phyloP scores from a whole-genome alignment of 306 rosid species.

The Rosa rugosa region DNA sequence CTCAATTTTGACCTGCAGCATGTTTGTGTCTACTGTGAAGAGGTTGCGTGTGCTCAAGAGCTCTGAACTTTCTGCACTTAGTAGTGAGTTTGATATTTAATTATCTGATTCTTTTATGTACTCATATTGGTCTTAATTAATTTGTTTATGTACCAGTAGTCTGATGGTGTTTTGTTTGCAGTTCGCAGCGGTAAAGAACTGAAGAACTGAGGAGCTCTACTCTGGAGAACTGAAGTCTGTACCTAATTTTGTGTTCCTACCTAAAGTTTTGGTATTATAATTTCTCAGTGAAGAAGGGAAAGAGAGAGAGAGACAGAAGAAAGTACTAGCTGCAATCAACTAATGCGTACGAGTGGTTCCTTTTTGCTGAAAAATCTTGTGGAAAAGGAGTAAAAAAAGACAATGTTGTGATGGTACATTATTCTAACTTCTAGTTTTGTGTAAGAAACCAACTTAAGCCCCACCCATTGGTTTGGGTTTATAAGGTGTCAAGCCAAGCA shows the following conservation, averaged over 20 bases:
- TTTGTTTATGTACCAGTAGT: background rate
- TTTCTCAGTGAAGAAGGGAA: slow-evolving; percentile 10
- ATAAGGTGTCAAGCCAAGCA: background rate
- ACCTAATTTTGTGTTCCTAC: slow-evolving; percentile 14
- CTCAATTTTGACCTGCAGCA: slow-evolving; percentile 47
- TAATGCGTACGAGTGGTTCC: slow-evolving; percentile 32
- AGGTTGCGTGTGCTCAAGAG: slow-evolving; percentile 83
- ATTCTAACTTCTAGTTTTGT: background rate
- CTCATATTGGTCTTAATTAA: background rate
- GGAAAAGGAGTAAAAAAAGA: slow-evolving; percentile 32
- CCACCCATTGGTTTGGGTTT: background rate
- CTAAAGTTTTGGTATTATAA: slow-evolving; percentile 32
- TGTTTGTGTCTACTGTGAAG: slow-evolving; percentile 85
- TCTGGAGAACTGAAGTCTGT: slow-evolving; percentile 25
- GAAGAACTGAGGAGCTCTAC: slow-evolving; percentile 24
- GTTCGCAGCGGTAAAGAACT: slow-evolving; percentile 44
- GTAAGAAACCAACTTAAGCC: background rate
- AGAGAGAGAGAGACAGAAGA: background rate
- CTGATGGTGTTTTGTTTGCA: slow-evolving; percentile 17
- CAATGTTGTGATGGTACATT: background rate
- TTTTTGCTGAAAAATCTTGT: slow-evolving; percentile 35
- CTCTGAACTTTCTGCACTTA: slow-evolving; percentile 64
- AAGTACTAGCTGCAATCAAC: slow-evolving; percentile 20
- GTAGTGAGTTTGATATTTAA: slow-evolving; percentile 45
- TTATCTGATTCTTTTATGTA: background rate